Evolutionary conservation across 805 yeast genomes (phyloP), one percentile per base, ranked within the genome.

Genomic region (Pichia phayaonensis): DNA sequence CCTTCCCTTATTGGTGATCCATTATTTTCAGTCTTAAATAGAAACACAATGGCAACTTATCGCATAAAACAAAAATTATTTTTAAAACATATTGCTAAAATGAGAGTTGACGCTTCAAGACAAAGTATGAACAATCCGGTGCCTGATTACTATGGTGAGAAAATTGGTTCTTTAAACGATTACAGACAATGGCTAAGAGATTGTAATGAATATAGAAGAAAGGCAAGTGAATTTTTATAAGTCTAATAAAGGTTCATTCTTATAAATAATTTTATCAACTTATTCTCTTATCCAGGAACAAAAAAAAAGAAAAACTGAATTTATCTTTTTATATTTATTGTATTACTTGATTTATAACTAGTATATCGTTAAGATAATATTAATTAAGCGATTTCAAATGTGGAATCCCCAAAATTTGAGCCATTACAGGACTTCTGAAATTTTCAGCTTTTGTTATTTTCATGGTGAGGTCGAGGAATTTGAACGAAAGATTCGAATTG

Each of bases 71-170:
- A 92, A 63, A 77, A 81, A 56, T 72, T 76, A 40, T 94, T 92
- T 59, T 73, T 92, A 64, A 77, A 77, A 56, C 92, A 81, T 62
- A 77, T 94, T 55, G 80, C 78, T 59, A 73, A 74, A 51, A 85
- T 89, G 68, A 77, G 99, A 61, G 97, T 90, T 29, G 96, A 94
- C 71, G 96, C 99, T 21, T 78, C 90, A 20, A 81, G 86, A 50
- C 97, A 90, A 70, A 81, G 90, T 61, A 84, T 90, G 69, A 77
- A 86, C 49, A 94, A 92, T 69, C 98, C 98, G 15, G 95, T 94
- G 44, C 97, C 97, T n/a, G 99, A 94, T 68, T 94, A 90, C 70
- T 94, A 94, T 65, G 99, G 99, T 40, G 99, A 94, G 71, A 87
- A 87, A 68, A 90, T 94, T 54, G 88, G 89, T 48, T 84, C 95